Conservation (phyloP, 139 green algal genomes). For the Desmodesmus armatus region DNA sequence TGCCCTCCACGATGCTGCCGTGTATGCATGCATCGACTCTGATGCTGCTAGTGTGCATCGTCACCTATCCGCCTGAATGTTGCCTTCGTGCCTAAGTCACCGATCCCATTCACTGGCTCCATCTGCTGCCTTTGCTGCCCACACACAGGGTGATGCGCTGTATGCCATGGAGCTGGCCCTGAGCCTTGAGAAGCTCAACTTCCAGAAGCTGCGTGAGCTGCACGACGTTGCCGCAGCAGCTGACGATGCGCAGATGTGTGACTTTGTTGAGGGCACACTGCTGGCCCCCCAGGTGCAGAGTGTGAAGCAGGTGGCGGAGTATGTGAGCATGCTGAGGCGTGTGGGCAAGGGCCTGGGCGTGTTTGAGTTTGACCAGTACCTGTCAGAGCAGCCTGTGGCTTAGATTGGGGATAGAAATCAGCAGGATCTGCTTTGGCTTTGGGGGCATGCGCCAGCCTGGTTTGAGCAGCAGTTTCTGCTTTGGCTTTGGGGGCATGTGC, state of each 20-base stretch:
- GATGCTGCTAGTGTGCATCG: no score
- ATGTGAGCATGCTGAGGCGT: slow-evolving; percentile 89
- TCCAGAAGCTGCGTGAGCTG: slow-evolving; percentile 85
- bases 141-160: slow-evolving; percentile 88
- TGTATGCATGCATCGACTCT: not conserved
- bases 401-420: no score
- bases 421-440: no score
- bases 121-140: not conserved
- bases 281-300: slow-evolving; percentile 82
- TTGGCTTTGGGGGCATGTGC: not conserved
- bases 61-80: no score
- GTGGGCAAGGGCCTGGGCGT: slow-evolving; percentile 93
- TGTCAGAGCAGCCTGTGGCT: no score
- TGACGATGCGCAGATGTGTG: slow-evolving; percentile 83
- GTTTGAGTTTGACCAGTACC: slow-evolving; percentile 85
- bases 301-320: slow-evolving; percentile 88
- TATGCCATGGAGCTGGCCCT: slow-evolving; percentile 96
- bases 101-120: no score
- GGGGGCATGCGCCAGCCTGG: not conserved
- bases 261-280: slow-evolving; percentile 91
- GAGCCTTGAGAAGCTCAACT: slow-evolving; percentile 97
- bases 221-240: slow-evolving; percentile 81
- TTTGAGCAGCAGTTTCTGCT: not conserved
- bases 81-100: no score
- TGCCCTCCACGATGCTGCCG: no score